Base-by-base conservation (phyloP, 352 stramenopile species). In the Thalassiosira mediterranea region DNA sequence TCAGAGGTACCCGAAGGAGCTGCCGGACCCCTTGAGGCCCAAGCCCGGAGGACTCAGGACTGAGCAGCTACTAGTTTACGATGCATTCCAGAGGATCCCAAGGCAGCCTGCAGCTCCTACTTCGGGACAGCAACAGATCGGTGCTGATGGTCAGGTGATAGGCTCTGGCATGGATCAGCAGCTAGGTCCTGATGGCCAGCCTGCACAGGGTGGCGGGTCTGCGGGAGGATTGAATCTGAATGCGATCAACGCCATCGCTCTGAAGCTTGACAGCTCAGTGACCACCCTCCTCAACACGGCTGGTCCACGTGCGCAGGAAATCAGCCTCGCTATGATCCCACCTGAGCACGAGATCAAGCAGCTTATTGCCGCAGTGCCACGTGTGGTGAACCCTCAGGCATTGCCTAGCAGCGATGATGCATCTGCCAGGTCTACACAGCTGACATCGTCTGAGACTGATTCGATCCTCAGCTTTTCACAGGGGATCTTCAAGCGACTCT, bases 401-500 rank as follows among this genome's bases (percentile, higher is more conserved):
- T n/a, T n/a, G n/a, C n/a, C n/a, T n/a, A 25, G 7, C 34, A 42
- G 13, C 34, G 13, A 42, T 19, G 64, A 73, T 15, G 78, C 78
- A 17, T 59, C 78, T 26, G 78, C 65, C 63, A 37, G 61, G 10
- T 69, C 63, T 54, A 70, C 74, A 31, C 25, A 29, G 8, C 56
- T 93, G 1, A 81, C 72, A 57, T 70, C 72, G 15, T 40, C 72
- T 31, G 84, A 90, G 42, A 86, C 83, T 75, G 95, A 98, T 81
- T 92, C 95, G 15, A 95, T 95, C 25, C 86, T 98, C n/a, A 97
- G 95, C 79, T 98, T 98, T 72, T 95, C 94, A 0, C 96, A 98
- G 73, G 91, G 90, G 21, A 97, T 98, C 58, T 98, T 99, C 68
- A 98, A 98, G 86, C 95, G 95, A 53, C 94, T 98, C 72, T 98